Conservation (phyloP, 257 asterid species). For the Gardenia jasminoides region DNA sequence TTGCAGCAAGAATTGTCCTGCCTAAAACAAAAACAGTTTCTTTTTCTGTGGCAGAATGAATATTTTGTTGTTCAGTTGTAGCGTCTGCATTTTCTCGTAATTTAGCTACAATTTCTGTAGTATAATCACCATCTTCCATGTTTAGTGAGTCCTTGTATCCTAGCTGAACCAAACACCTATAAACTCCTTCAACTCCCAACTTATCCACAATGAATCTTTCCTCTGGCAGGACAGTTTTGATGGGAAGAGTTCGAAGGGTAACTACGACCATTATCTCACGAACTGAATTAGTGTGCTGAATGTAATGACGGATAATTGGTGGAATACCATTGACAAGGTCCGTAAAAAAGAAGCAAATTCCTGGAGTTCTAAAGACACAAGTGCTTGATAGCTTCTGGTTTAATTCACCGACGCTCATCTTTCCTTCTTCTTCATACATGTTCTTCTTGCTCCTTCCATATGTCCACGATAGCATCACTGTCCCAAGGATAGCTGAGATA, state of each 20-base stretch:
- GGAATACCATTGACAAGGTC: constrained; percentile 18
- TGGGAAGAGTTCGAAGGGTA: constrained; percentile 5
- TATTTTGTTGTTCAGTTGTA: neutral
- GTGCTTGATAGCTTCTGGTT: neutral
- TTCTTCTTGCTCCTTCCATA: constrained; percentile 26
- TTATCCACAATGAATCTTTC: constrained; percentile 12
- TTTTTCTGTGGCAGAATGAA: neutral
- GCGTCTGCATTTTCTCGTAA: neutral
- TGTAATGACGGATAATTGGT: constrained; percentile 15
- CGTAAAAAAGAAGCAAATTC: constrained; percentile 10
- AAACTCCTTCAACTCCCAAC: constrained; percentile 16
- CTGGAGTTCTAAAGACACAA: neutral
- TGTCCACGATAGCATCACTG: constrained; percentile 50
- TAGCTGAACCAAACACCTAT: constrained; percentile 18
- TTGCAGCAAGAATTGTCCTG: constrained; percentile 11
- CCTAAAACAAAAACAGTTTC: constrained; percentile 14
- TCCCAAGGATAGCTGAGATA: constrained; percentile 44
- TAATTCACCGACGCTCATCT: constrained; percentile 11
- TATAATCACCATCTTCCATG: constrained; percentile 1
- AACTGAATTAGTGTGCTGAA: constrained; percentile 8
- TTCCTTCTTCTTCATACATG: constrained; percentile 11
- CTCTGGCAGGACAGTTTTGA: neutral
- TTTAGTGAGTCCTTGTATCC: constrained; percentile 11
- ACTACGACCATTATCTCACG: neutral
- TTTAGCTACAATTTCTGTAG: neutral